These are phyloP conservation scores for Colletotrichum sp. DNA, from an alignment of 2,329 filamentous ascomycete genomes.

Conservation along the genomic window DNA sequence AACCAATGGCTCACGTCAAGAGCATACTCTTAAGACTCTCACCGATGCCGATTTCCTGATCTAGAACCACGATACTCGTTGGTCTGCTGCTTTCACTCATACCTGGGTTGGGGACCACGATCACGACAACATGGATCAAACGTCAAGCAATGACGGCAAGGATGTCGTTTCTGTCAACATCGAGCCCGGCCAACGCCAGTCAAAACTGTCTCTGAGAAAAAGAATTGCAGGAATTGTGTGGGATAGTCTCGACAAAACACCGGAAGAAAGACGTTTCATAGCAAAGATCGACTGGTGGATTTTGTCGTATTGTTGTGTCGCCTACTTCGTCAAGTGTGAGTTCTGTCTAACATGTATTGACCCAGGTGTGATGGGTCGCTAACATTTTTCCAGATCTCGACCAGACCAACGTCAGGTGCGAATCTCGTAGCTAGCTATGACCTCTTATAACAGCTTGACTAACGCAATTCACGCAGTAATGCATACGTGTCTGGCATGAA, in stretches of 20 bases:
- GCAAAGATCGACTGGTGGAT: slow-evolving; percentile 39
- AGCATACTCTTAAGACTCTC: neutral
- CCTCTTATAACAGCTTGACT: neutral
- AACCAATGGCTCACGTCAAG: neutral
- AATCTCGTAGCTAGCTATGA: neutral
- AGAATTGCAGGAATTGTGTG: slow-evolving; percentile 29
- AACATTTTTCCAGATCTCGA: slow-evolving; percentile 27
- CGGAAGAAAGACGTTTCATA: slow-evolving; percentile 34
- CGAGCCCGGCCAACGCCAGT: neutral
- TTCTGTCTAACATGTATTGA: too few species aligned
- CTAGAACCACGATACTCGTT: neutral
- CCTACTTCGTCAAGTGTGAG: slow-evolving; percentile 41
- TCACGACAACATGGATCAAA: neutral
- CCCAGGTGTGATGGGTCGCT: neutral
- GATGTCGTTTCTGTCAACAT: neutral
- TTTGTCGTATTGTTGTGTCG: slow-evolving; percentile 38
- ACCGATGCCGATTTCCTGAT: neutral
- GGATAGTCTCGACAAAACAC: slow-evolving; percentile 37
- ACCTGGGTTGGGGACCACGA: neutral
- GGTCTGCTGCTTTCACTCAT: neutral
- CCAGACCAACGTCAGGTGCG: slow-evolving; percentile 30
- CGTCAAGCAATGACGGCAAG: neutral
- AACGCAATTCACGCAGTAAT: slow-evolving; percentile 32
- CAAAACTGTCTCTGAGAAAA: neutral
- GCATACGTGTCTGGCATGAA: slow-evolving; percentile 50